Evolutionary conservation across 139 green algal species (phyloP), one percentile per base, ranked within the genome.

Genomic region (Chloropicon primus): DNA sequence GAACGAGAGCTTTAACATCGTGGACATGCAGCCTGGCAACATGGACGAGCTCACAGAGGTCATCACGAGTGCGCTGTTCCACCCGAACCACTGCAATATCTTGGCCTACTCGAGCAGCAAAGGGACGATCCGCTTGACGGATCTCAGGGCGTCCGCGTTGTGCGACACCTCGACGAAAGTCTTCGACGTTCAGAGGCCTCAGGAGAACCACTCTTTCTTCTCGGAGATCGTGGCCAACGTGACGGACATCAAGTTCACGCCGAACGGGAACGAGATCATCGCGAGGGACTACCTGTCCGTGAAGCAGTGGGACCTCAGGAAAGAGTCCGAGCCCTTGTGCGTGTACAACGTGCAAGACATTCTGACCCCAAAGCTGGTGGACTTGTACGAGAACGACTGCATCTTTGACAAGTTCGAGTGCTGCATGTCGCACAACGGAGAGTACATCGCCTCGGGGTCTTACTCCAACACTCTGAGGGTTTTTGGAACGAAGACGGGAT

Each of bases 371-470:
- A 87, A 86, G 1, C 85, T 99, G 71, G 96, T 90, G 81, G 94
- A 99, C 82, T 84, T 99, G 79, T 99, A 99, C 82, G 96, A 99
- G 86, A 98, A 94, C 79, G 96, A 99, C 86, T 92, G 83, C 82
- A 97, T 99, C 74, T 99, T 99, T 78, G 95, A 99, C 88, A 98
- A 98, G 87, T 98, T 98, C 81, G 93, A 97, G 83, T 96, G 91
- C 84, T 90, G 82, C 76, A 84, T 96, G 62, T 96, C 87, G 74
- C 89, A 90, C 3, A 80, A 89, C 23, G 92, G 93, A 62, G 78
- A 83, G 41, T 78, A 87, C 54, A 84, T 96, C n/a, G 90, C 90
- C 26, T 97, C 92, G 23, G 95, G 95, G 24, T 96, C 91, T 23
- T 99, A 99, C 90, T 93, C 88, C 78, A 94, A 93, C 85, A 84